These are phyloP conservation scores for Aureobasidium pullulans DNA, from an alignment of 2,329 filamentous ascomycete species.

Conservation along the genomic window DNA sequence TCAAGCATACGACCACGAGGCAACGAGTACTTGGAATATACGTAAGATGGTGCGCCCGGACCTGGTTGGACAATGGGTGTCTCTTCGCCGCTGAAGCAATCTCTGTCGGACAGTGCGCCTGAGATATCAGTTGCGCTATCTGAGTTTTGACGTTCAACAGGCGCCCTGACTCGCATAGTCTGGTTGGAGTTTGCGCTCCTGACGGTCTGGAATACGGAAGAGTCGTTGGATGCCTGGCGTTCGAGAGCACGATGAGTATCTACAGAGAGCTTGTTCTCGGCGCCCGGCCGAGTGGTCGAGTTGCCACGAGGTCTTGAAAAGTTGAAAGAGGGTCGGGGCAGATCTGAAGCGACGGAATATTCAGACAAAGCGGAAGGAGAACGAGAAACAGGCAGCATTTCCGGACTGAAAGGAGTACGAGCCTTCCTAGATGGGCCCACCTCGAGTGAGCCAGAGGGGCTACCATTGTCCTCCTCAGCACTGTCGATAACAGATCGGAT, in stretches of 20 bases:
- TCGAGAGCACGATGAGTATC: not conserved
- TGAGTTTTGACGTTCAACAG: constrained; percentile 32
- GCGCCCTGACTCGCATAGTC: constrained; percentile 15
- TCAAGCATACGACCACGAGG: constrained; percentile 76
- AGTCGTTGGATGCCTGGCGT: not conserved
- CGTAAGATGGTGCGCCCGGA: constrained; percentile 62
- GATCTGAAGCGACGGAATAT: constrained; percentile 53
- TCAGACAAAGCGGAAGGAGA: constrained; percentile 85
- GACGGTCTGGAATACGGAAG: not conserved
- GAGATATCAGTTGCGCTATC: constrained; percentile 22
- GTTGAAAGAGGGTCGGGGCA: constrained; percentile 76
- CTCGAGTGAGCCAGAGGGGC: constrained; percentile 57
- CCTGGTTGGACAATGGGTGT: constrained; percentile 32
- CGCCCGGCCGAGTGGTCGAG: constrained; percentile 35
- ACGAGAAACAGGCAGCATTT: constrained; percentile 55
- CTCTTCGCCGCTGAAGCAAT: constrained; percentile 16
- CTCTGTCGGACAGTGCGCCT: constrained; percentile 3
- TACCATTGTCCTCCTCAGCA: constrained; percentile 63
- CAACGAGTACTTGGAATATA: constrained; percentile 76
- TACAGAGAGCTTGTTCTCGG: constrained; percentile 15
- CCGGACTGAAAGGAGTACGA: constrained; percentile 58
- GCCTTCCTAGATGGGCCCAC: constrained; percentile 53
- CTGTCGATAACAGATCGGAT: constrained; percentile 44
- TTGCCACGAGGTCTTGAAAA: constrained; percentile 87
- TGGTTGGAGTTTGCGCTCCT: not conserved